Evolutionary conservation across 768 basidiomycete species (phyloP).

Genomic region (Boletus rubroflammeus): DNA sequence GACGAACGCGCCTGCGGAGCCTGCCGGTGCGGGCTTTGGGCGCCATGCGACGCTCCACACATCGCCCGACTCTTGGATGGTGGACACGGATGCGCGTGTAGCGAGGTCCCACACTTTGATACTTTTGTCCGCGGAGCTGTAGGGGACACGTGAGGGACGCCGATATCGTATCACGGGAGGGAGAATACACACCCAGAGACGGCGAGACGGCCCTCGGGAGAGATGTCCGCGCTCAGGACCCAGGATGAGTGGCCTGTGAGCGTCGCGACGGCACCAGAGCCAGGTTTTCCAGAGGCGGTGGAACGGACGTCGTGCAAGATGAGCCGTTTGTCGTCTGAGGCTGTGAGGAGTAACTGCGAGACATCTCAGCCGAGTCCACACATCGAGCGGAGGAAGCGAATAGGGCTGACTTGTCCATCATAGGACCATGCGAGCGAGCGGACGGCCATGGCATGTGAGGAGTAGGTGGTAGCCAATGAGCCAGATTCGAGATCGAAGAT

Average conservation of each 20-base stretch:
- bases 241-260: constrained; percentile 88
- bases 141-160: not conserved
- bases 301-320: constrained; percentile 86
- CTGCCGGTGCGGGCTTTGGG: constrained; percentile 53
- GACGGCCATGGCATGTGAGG: constrained; percentile 88
- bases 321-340: constrained; percentile 90
- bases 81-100: constrained; percentile 70
- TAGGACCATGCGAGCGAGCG: constrained; percentile 86
- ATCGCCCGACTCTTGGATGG: constrained; percentile 72
- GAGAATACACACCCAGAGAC: constrained; percentile 67
- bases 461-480: constrained; percentile 65
- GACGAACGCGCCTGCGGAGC: constrained; percentile 60
- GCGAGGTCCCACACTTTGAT: constrained; percentile 86
- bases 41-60: constrained; percentile 86
- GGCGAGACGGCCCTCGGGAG: constrained; percentile 75
- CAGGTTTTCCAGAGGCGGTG: constrained; percentile 52
- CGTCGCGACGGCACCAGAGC: constrained; percentile 78
- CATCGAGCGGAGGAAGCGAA: not conserved
- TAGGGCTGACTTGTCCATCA: constrained; percentile 70
- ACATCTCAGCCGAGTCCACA: not conserved
- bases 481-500: constrained; percentile 76
- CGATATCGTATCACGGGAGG: not conserved
- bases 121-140: constrained; percentile 78
- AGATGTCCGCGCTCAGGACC: constrained; percentile 81
- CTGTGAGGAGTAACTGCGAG: constrained; percentile 77